Percentiles rank a stretch among this genome's conserved stretches.
Conservation (phyloP, 2,329 filamentous ascomycete genomes). For the Epichloe coenophiala region DNA sequence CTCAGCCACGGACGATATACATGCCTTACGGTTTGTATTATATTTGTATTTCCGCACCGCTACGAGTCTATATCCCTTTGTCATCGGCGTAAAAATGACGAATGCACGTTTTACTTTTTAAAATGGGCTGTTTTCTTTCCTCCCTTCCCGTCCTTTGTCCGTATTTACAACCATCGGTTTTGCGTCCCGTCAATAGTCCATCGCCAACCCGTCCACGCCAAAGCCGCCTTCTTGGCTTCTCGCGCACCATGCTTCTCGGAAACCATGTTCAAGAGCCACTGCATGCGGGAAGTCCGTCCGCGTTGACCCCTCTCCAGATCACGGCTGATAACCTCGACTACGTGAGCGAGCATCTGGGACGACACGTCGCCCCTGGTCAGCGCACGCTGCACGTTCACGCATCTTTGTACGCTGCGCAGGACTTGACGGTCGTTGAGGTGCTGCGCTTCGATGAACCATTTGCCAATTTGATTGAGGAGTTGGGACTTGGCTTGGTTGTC, state of each 20-base stretch:
- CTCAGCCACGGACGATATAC: neutral
- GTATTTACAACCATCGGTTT: neutral
- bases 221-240: conserved; percentile 8
- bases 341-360: conserved; percentile 12
- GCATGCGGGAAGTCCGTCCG: conserved; percentile 18
- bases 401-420: conserved; percentile 17
- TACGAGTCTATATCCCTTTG: neutral
- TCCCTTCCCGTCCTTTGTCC: too few relatives aligned
- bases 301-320: conserved; percentile 21
- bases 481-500: conserved; percentile 12
- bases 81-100: neutral
- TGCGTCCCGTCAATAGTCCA: conserved; percentile 5
- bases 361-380: conserved; percentile 13
- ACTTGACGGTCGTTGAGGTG: conserved; percentile 18
- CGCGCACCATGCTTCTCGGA: conserved; percentile 9
- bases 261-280: conserved; percentile 17
- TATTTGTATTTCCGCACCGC: neutral
- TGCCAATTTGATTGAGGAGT: conserved; percentile 18
- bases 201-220: conserved; percentile 14
- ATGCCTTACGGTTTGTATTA: neutral
- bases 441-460: conserved; percentile 15
- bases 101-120: neutral
- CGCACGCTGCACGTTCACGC: conserved; percentile 13
- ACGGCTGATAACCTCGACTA: conserved; percentile 16
- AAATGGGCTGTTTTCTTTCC: too few relatives aligned